A percentile compares a stretch with the other conserved stretches of the same genome.
Conservation (phyloP, 495 filamentous ascomycete genomes). For the Hypoxylon trugodes region DNA sequence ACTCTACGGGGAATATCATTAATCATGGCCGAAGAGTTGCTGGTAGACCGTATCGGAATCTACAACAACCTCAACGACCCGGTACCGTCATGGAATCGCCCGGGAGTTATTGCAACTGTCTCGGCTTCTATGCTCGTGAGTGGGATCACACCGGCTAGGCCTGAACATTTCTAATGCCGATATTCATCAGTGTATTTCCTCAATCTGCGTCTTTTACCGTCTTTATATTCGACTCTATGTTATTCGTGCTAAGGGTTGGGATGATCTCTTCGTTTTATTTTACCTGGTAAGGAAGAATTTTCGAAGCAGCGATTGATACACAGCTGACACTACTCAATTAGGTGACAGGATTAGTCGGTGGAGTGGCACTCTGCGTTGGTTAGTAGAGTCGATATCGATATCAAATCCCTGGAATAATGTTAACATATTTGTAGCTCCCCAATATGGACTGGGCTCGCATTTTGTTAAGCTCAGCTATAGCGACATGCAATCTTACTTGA, state of each 20-base stretch:
- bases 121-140: conserved; percentile 23
- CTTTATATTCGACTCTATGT: conserved; percentile 43
- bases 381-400: conserved; percentile 1
- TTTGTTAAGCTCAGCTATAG: conserved; percentile 5
- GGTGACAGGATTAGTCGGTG: conserved; percentile 38
- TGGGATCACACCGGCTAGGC: not conserved
- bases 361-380: conserved; percentile 40
- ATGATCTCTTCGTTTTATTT: conserved; percentile 45
- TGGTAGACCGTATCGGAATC: conserved; percentile 18
- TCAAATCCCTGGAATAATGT: not conserved
- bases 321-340: conserved; percentile 4
- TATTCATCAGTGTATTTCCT: conserved; percentile 38
- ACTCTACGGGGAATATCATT: not conserved
- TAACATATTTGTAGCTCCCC: conserved; percentile 13
- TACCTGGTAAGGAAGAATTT: conserved; percentile 37
- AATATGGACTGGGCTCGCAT: conserved; percentile 17
- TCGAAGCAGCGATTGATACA: not conserved
- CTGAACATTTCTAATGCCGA: not conserved
- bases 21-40: conserved; percentile 19
- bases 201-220: conserved; percentile 40
- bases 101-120: conserved; percentile 10
- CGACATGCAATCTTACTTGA: conserved; percentile 17
- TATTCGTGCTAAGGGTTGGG: conserved; percentile 37
- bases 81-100: conserved; percentile 38
- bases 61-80: conserved; percentile 44